phyloP scores from a whole-genome alignment of 257 asterid species.

The Datura wrightii region DNA sequence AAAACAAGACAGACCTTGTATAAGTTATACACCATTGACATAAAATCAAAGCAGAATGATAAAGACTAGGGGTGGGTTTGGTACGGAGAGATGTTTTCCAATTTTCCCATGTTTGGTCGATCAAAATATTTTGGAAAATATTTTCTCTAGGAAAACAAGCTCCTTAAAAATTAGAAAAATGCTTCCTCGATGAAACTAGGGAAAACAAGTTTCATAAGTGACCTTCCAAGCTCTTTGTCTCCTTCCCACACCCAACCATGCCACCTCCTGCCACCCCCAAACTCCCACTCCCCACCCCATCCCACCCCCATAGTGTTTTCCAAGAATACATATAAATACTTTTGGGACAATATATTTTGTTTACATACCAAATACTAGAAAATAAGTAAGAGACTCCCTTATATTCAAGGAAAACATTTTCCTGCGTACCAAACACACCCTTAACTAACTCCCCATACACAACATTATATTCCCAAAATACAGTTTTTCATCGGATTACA shows the following conservation, averaged over 20 bases:
- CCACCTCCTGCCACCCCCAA: neutral
- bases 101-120: neutral
- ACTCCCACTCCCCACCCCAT: neutral
- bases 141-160: neutral
- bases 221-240: neutral
- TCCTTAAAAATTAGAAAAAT: neutral
- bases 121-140: neutral
- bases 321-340: neutral
- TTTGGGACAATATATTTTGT: neutral
- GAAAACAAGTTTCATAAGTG: neutral
- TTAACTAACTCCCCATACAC: neutral
- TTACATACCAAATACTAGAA: neutral
- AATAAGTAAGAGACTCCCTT: neutral
- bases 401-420: neutral
- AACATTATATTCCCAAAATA: neutral
- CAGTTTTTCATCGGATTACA: neutral
- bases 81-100: neutral
- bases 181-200: neutral
- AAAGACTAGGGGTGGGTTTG: neutral
- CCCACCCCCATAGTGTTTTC: neutral
- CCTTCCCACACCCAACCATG: neutral
- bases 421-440: neutral
- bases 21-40: neutral
- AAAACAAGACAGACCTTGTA: conserved; percentile 5
- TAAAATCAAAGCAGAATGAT: neutral